Evolutionary conservation across 1,139 yeast species (phyloP).

Genomic region (Sugiyamaella novakii): DNA sequence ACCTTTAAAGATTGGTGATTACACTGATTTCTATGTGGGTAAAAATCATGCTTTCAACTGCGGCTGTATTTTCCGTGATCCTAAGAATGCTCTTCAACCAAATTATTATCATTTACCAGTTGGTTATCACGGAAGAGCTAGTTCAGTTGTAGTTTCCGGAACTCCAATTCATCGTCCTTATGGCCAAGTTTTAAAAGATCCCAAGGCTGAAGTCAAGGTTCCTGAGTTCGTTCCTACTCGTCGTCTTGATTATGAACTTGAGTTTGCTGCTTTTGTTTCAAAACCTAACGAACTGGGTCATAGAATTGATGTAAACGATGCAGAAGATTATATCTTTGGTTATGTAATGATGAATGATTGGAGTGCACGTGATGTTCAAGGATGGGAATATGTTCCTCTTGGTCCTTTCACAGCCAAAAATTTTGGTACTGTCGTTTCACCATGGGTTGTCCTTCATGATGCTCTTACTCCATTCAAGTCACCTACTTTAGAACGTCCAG

Average conservation of each 20-base stretch:
- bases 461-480: conserved; percentile 30
- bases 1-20: conserved; percentile 34
- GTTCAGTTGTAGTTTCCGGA: conserved; percentile 35
- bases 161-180: conserved; percentile 34
- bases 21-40: conserved; percentile 36
- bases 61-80: conserved; percentile 33
- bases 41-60: conserved; percentile 35
- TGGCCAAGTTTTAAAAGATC: conserved; percentile 32
- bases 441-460: conserved; percentile 36
- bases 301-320: conserved; percentile 30
- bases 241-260: conserved; percentile 35
- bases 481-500: conserved; percentile 25
- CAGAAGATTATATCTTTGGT: conserved; percentile 35
- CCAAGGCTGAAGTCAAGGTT: conserved; percentile 22
- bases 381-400: conserved; percentile 37
- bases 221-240: conserved; percentile 28
- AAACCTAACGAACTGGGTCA: conserved; percentile 31
- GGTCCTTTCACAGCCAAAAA: conserved; percentile 37
- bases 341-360: conserved; percentile 37
- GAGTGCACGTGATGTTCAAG: conserved; percentile 37
- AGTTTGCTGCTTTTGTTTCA: conserved; percentile 33
- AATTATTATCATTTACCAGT: conserved; percentile 36
- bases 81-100: conserved; percentile 34
- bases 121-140: conserved; percentile 38
- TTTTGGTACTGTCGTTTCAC: conserved; percentile 35